A percentile compares a stretch with the other conserved stretches of the same genome.
Evolutionary conservation across 2,329 filamentous ascomycete genomes (phyloP).

Genomic region (Talaromyces sp.): DNA sequence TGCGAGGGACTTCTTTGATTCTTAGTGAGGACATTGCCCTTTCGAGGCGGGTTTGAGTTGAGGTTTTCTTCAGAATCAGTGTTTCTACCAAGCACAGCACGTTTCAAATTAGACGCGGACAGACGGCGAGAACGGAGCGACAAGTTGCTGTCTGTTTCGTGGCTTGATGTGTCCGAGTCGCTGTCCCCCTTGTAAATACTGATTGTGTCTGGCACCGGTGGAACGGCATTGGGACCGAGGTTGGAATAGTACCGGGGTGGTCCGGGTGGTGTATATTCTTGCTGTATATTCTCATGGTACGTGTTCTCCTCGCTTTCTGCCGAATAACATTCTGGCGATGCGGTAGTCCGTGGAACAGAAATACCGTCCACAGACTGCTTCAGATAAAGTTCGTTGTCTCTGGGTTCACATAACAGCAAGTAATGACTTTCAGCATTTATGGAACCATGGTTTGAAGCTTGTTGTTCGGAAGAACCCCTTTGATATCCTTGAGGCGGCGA

Average conservation of each 20-base stretch:
- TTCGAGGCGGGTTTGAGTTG: neutral
- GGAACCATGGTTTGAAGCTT: neutral
- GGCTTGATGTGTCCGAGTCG: neutral
- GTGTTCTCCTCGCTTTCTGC: neutral
- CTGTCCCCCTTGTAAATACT: constrained; percentile 2
- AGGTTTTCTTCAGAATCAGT: neutral
- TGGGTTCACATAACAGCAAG: neutral
- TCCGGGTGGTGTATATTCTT: neutral
- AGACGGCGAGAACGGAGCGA: neutral
- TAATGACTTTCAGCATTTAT: neutral
- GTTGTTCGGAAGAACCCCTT: neutral
- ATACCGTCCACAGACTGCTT: neutral
- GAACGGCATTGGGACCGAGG: constrained; percentile 3
- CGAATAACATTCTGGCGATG: neutral
- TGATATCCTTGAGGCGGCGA: constrained; percentile 4
- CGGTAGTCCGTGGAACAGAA: neutral
- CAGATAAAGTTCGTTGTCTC: neutral
- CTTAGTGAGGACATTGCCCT: neutral
- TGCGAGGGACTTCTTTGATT: neutral
- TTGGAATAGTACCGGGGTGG: constrained; percentile 10
- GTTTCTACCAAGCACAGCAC: neutral
- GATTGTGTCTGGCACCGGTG: neutral
- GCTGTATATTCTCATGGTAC: neutral
- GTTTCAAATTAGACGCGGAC: neutral
- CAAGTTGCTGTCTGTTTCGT: neutral